A percentile compares a stretch with the other conserved stretches of the same genome.
phyloP scores from a whole-genome alignment of 108 stramenopile genomes.

The Aurantiochytrium sp. region DNA sequence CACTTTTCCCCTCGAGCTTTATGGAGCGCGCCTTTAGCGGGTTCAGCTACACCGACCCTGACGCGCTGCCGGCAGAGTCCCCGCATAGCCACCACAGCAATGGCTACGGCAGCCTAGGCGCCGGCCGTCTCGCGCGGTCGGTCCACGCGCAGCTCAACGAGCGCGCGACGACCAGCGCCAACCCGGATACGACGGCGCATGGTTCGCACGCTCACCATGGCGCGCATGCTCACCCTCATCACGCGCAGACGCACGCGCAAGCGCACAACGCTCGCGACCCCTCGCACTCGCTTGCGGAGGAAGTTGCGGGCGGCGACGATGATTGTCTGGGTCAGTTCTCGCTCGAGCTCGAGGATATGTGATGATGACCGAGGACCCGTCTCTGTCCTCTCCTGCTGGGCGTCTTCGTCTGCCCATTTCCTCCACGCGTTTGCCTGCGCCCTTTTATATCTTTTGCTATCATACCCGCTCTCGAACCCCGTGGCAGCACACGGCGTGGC shows the following conservation, averaged over 20 bases:
- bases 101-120: neutral
- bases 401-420: too few species aligned
- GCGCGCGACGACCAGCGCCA: neutral
- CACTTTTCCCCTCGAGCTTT: neutral
- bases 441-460: too few species aligned
- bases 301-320: neutral
- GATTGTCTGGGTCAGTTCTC: neutral
- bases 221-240: neutral
- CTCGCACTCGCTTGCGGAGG: neutral
- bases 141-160: neutral
- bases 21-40: slow-evolving; percentile 27
- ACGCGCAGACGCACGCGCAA: neutral
- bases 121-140: neutral
- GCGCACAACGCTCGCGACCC: neutral
- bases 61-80: neutral
- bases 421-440: too few species aligned
- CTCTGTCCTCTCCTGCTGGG: too few species aligned
- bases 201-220: neutral
- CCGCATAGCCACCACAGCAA: neutral
- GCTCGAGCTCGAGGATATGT: neutral
- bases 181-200: neutral
- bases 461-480: too few species aligned
- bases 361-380: too few species aligned
- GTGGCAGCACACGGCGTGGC: too few species aligned
- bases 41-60: slow-evolving; percentile 15